Percentiles rank a stretch among this genome's conserved stretches.
phyloP scores from a whole-genome alignment of 2,329 filamentous ascomycete genomes.

The Fusarium albosuccineum region DNA sequence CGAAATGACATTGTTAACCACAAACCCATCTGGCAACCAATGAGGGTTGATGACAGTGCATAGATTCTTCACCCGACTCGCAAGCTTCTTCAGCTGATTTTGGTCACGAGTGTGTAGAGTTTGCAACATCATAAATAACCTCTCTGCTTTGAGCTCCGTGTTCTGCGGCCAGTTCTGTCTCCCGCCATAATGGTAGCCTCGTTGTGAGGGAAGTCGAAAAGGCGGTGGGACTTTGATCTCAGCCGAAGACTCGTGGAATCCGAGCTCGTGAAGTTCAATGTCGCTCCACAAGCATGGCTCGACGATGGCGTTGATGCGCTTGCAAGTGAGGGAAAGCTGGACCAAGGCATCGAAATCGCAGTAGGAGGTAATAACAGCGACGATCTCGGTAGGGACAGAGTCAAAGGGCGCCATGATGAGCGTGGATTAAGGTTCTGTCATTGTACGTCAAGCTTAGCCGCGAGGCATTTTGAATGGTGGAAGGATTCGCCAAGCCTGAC shows the following conservation, averaged over 20 bases:
- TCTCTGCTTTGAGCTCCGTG: neutral
- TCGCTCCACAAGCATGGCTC: constrained; percentile 16
- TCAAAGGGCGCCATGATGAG: too few species aligned
- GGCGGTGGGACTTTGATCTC: constrained; percentile 20
- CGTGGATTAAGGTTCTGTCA: too few species aligned
- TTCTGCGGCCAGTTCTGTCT: too few species aligned
- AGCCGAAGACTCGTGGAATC: constrained; percentile 28
- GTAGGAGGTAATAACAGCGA: too few species aligned
- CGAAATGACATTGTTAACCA: neutral
- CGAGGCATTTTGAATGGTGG: too few species aligned
- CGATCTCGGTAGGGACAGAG: too few species aligned
- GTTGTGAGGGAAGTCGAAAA: neutral
- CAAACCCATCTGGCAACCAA: neutral
- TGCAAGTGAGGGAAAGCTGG: constrained; percentile 16
- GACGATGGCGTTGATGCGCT: neutral
- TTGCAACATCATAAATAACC: constrained; percentile 8
- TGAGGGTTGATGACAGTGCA: constrained; percentile 19
- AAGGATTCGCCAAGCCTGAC: too few species aligned
- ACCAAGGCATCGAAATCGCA: too few species aligned
- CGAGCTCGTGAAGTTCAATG: constrained; percentile 29
- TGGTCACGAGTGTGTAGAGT: neutral
- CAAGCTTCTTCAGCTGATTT: neutral
- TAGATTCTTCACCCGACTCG: constrained; percentile 14
- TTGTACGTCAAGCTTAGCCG: too few species aligned
- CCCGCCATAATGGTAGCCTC: constrained; percentile 7